Percentiles rank a stretch among this genome's conserved stretches.
Conservation (phyloP, 805 yeast species). For the Lipomyces mesembrius region DNA sequence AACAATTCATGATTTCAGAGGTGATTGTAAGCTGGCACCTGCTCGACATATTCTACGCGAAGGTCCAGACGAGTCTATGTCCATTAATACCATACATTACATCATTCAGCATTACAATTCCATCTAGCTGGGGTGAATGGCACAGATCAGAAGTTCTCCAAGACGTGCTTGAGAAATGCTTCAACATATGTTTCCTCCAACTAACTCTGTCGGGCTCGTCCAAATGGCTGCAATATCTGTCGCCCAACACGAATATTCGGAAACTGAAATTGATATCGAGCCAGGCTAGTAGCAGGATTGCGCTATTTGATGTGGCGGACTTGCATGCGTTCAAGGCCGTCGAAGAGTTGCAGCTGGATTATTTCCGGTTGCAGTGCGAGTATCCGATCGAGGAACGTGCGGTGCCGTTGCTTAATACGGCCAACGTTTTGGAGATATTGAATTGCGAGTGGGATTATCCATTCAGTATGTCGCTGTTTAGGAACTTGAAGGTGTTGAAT, state of each 20-base stretch:
- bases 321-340: slow-evolving; percentile 28
- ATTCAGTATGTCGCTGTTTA: slow-evolving; percentile 30
- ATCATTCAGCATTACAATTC: slow-evolving; percentile 22
- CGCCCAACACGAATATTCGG: slow-evolving; percentile 18
- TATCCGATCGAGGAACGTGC: slow-evolving; percentile 29
- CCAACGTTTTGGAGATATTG: slow-evolving; percentile 18
- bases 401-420: slow-evolving; percentile 20
- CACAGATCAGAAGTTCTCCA: slow-evolving; percentile 30
- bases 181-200: slow-evolving; percentile 14
- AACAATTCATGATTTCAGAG: slow-evolving; percentile 29
- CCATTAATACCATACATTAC: slow-evolving; percentile 26
- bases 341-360: slow-evolving; percentile 20
- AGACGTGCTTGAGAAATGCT: slow-evolving; percentile 20
- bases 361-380: slow-evolving; percentile 31
- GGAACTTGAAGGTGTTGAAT: slow-evolving; percentile 12
- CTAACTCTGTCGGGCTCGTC: slow-evolving; percentile 36
- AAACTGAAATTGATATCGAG: slow-evolving; percentile 16
- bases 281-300: slow-evolving; percentile 22
- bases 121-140: slow-evolving; percentile 39
- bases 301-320: slow-evolving; percentile 28
- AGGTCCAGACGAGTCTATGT: slow-evolving; percentile 13
- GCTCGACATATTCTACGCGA: slow-evolving; percentile 21
- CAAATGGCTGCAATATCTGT: slow-evolving; percentile 32
- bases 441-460: slow-evolving; percentile 38
- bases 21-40: slow-evolving; percentile 28